A percentile compares a stretch with the other conserved stretches of the same genome.
phyloP scores from a whole-genome alignment of 176 grass and related monocot species.

The Miscanthus lutarioriparius region DNA sequence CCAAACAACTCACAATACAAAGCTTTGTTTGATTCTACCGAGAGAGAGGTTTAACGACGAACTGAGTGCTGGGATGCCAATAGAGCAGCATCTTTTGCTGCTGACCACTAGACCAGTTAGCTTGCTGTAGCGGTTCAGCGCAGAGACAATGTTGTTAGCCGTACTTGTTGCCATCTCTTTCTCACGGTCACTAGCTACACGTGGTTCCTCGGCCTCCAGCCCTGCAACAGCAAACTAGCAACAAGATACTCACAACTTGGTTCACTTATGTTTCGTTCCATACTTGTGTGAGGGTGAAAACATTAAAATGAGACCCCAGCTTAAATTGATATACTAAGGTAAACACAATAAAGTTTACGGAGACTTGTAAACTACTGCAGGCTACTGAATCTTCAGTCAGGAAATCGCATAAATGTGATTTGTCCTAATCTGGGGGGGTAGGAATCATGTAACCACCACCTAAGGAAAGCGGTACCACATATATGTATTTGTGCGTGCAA shows the following conservation, averaged over 20 bases:
- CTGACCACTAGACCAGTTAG: conserved; percentile 78
- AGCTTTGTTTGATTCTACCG: conserved; percentile 99
- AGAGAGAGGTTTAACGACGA: conserved; percentile 85
- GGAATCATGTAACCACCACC: neutral
- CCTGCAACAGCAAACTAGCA: conserved; percentile 87
- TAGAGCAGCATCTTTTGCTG: conserved; percentile 57
- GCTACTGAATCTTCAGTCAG: neutral
- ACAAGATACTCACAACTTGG: conserved; percentile 66
- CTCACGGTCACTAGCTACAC: conserved; percentile 57
- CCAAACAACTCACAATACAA: conserved; percentile 94
- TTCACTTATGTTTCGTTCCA: conserved; percentile 1
- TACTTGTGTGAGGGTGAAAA: neutral
- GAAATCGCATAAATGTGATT: neutral
- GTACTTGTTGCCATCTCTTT: conserved; percentile 66
- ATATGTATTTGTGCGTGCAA: conserved; percentile 7
- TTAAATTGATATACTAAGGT: neutral
- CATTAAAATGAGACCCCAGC: conserved; percentile 3
- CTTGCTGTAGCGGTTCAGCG: conserved; percentile 69
- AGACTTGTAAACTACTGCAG: neutral
- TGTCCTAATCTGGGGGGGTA: neutral
- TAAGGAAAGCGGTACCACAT: neutral
- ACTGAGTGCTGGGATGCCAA: conserved; percentile 66
- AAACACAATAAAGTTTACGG: conserved; percentile 7
- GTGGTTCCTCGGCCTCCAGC: conserved; percentile 57
- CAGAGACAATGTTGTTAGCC: conserved; percentile 64